phyloP scores from a whole-genome alignment of 2,329 filamentous ascomycete genomes.

The Trichocomaceae sp. region DNA sequence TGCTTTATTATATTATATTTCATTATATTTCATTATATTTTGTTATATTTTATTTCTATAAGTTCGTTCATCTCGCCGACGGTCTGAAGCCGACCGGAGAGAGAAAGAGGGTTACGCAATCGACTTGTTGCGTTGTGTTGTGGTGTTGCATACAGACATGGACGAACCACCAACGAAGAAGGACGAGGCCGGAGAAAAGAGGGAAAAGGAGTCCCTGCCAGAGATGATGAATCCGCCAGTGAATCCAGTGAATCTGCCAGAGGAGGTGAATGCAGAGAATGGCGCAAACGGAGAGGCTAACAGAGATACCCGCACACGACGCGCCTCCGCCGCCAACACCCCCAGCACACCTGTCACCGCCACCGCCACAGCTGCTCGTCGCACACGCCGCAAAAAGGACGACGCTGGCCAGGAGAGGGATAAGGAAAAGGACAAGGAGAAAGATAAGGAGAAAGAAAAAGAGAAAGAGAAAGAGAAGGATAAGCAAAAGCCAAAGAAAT shows the following conservation, averaged over 20 bases:
- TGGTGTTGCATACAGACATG: conserved; percentile 16
- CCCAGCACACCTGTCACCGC: conserved; percentile 15
- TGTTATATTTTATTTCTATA: neutral
- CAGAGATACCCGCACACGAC: conserved; percentile 28
- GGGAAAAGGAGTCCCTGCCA: neutral
- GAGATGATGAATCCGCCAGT: conserved; percentile 7
- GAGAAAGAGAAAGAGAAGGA: conserved; percentile 20
- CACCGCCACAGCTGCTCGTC: conserved; percentile 14
- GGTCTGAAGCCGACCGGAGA: neutral
- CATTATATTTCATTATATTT: too few relatives aligned
- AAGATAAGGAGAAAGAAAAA: conserved; percentile 19
- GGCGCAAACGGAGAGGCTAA: conserved; percentile 3
- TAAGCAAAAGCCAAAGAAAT: conserved; percentile 20
- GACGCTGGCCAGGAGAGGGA: conserved; percentile 22
- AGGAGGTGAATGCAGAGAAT: neutral
- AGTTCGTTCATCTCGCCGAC: neutral
- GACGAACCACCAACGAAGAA: conserved; percentile 25
- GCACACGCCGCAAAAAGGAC: conserved; percentile 37
- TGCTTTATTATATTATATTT: too few relatives aligned
- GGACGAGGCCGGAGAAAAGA: conserved; percentile 18
- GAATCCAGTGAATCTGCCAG: too few relatives aligned
- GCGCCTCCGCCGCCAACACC: conserved; percentile 20
- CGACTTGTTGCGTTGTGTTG: neutral
- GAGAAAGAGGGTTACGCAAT: neutral
- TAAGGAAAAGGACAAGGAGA: conserved; percentile 23